These are phyloP conservation scores for Fabrea salina DNA, from an alignment of 169 alveolate genomes.

Conservation along the genomic window DNA sequence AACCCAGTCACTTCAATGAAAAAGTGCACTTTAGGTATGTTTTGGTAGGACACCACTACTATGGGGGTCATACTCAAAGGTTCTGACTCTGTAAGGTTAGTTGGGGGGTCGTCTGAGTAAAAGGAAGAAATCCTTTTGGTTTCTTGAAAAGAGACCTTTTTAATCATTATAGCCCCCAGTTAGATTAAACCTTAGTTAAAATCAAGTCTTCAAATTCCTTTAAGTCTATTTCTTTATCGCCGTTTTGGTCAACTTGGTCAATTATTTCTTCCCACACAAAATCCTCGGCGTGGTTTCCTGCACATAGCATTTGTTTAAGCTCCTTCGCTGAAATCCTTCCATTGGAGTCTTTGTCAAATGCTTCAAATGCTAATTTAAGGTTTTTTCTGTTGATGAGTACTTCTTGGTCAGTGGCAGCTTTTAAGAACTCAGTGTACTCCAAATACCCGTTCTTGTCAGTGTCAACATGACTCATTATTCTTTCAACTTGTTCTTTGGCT, in stretches of 20 bases:
- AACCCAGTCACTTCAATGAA: too few relatives aligned
- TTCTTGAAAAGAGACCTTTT: too few relatives aligned
- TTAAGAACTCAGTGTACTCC: slow-evolving; percentile 74
- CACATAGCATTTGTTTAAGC: slow-evolving; percentile 25
- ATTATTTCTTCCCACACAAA: not conserved
- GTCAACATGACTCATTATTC: slow-evolving; percentile 69
- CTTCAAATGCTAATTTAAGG: slow-evolving; percentile 53
- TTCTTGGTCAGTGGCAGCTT: slow-evolving; percentile 61
- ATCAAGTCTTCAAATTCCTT: slow-evolving; percentile 38
- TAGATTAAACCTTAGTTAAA: slow-evolving; percentile 15
- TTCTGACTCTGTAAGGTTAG: too few relatives aligned
- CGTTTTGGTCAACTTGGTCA: slow-evolving; percentile 43
- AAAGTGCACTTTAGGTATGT: too few relatives aligned
- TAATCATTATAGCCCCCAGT: too few relatives aligned
- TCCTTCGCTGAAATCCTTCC: slow-evolving; percentile 61
- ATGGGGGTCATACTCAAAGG: too few relatives aligned
- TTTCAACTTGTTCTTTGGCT: slow-evolving; percentile 72
- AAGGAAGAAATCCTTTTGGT: too few relatives aligned
- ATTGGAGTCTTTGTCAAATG: slow-evolving; percentile 60
- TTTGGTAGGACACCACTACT: too few relatives aligned
- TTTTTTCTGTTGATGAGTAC: slow-evolving; percentile 34
- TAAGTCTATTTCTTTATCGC: slow-evolving; percentile 45
- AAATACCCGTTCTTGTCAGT: slow-evolving; percentile 74
- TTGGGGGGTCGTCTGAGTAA: too few relatives aligned
- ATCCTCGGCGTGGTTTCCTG: not conserved